Base-by-base conservation (phyloP, 1,139 yeast genomes). In the Saccharomyces uvarum region DNA sequence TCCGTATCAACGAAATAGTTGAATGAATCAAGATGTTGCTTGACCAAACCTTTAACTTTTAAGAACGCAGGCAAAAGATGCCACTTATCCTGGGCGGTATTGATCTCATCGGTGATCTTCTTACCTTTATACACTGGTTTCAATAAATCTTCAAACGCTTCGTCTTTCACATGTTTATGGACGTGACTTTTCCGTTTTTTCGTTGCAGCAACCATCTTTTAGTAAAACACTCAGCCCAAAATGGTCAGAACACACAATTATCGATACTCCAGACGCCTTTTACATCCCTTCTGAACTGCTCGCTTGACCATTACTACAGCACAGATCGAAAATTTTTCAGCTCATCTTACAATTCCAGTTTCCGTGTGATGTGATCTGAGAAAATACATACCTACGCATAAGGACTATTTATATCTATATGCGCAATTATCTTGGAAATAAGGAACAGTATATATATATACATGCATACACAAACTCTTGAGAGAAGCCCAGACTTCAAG, bases 11-110 rank as follows among this genome's bases (percentile, higher is more conserved):
- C 96, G 71, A 93, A 93, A 73, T 88, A 93, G 69, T 93, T 91
- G 78, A 90, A 93, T 16, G 99, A 93, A 68, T 93, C 99, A 67
- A 95, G 76, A 75, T 93, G 99, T 74, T 93, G 99, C 67, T 95
- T 93, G 50, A 93, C 98, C 52, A 93, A 76, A 53, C 99, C 99
- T 70, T 93, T 93, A 49, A 95, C 97, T 68, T 90, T 90, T 58
- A 93, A 75, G 68, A 93, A 93, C 0, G 99, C 99, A 0, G 99
- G 99, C 49, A 93, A 74, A 54, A 93, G 76, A 64, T 93, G 86
- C 99, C 99, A 93, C 72, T 93, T 93, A 72, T 93, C 99, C 66
- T 86, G 80, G 13, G 95, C 96, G 0, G 97, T 89, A 64, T 83
- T 83, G 69, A 93, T 86, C 61, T 88, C 88, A 73, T 93, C 99